A percentile compares a stretch with the other conserved stretches of the same genome.
phyloP scores from a whole-genome alignment of 371 early-diverging fungal species.

The Rhizopus arrhizus region DNA sequence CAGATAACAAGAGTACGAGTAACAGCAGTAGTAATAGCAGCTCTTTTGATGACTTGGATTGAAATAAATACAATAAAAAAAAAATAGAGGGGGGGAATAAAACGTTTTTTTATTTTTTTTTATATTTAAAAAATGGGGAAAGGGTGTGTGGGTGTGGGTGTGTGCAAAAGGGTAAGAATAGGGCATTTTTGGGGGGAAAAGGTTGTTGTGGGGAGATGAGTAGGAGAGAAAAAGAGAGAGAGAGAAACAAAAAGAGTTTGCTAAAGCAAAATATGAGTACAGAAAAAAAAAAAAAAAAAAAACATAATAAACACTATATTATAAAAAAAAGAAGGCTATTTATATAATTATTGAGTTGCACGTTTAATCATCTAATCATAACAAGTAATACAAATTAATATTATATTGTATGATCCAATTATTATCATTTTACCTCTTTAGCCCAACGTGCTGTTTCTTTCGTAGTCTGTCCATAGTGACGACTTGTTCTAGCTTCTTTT shows the following conservation, averaged over 20 bases:
- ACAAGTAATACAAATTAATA: too few species aligned
- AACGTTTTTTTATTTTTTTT: not conserved
- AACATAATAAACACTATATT: conserved; percentile 1
- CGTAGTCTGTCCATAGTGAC: conserved; percentile 60
- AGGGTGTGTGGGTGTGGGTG: not conserved
- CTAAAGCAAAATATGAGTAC: not conserved
- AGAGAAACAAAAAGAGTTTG: not conserved
- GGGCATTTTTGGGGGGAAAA: not conserved
- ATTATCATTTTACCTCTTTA: conserved; percentile 45
- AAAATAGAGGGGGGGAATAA: too few species aligned
- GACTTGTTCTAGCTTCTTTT: conserved; percentile 74
- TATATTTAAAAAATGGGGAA: not conserved
- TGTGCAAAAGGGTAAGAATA: too few species aligned
- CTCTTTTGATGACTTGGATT: not conserved
- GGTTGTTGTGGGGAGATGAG: not conserved
- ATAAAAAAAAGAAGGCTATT: not conserved
- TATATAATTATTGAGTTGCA: conserved; percentile 23
- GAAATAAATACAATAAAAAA: too few species aligned
- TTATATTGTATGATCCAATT: not conserved
- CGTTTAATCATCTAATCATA: conserved; percentile 30
- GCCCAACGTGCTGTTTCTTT: conserved; percentile 87
- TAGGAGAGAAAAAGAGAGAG: not conserved
- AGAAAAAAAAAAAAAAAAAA: not conserved
- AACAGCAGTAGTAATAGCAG: not conserved
- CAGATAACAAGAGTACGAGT: not conserved